A percentile compares a stretch with the other conserved stretches of the same genome.
phyloP scores from a whole-genome alignment of 805 yeast species.

The Ascoidea tarda region DNA sequence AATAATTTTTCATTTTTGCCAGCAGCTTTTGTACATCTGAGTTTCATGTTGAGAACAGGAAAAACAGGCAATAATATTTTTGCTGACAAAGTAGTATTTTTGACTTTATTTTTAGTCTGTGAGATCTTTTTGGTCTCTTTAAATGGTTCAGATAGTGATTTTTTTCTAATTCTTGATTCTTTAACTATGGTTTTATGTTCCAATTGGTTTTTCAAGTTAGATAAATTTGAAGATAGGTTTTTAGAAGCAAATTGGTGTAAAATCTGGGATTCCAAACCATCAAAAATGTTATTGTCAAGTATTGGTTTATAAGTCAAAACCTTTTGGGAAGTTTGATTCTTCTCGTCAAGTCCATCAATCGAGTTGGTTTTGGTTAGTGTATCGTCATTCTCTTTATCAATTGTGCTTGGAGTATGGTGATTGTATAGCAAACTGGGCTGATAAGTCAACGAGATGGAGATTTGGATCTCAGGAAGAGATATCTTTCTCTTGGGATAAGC shows the following conservation, averaged over 20 bases:
- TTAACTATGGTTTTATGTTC: background rate
- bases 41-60: constrained; percentile 21
- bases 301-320: constrained; percentile 5
- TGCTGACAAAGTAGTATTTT: constrained; percentile 6
- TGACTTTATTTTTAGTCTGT: background rate
- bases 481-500: constrained; percentile 10
- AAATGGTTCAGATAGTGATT: background rate
- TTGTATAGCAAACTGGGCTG: constrained; percentile 2
- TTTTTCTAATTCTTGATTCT: background rate
- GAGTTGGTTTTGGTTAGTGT: background rate
- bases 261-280: constrained; percentile 7
- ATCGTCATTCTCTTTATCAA: constrained; percentile 1
- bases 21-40: constrained; percentile 30
- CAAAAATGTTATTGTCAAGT: constrained; percentile 5
- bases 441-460: constrained; percentile 7
- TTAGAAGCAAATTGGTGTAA: background rate
- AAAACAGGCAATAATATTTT: constrained; percentile 11
- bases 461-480: constrained; percentile 9
- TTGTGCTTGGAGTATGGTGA: constrained; percentile 2
- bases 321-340: constrained; percentile 7
- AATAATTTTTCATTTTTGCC: constrained; percentile 27
- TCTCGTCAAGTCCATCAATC: constrained; percentile 3
- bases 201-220: background rate
- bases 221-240: constrained; percentile 1
- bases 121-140: background rate